phyloP scores from a whole-genome alignment of 208 protist genomes.

The Acanthamoeba culbertsoni region DNA sequence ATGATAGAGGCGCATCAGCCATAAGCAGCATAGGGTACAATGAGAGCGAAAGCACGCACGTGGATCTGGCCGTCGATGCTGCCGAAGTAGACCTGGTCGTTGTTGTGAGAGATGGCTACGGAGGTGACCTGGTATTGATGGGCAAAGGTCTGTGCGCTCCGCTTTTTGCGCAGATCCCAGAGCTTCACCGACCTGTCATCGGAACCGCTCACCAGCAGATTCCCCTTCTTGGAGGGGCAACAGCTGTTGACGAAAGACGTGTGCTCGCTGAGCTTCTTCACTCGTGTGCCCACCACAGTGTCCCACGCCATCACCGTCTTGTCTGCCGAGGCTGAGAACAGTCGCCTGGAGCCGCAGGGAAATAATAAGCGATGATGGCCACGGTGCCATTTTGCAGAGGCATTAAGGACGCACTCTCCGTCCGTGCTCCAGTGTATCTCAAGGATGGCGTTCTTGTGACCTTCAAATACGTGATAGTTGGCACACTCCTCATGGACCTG shows the following conservation, averaged over 20 bases:
- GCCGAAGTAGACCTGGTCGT: slow-evolving; percentile 75
- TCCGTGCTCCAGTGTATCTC: slow-evolving; percentile 80
- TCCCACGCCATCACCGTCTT: slow-evolving; percentile 82
- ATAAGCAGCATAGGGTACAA: too few relatives aligned
- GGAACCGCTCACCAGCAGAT: slow-evolving; percentile 65
- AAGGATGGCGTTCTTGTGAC: slow-evolving; percentile 77
- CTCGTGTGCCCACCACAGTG: slow-evolving; percentile 59
- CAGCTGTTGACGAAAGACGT: slow-evolving; percentile 72
- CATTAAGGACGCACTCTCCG: slow-evolving; percentile 4
- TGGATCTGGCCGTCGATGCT: slow-evolving; percentile 79
- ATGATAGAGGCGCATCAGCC: background rate
- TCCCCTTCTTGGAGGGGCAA: slow-evolving; percentile 60
- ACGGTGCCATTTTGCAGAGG: too few relatives aligned
- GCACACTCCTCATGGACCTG: slow-evolving; percentile 78
- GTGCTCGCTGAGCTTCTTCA: slow-evolving; percentile 78
- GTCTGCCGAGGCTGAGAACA: slow-evolving; percentile 75
- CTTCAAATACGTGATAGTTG: slow-evolving; percentile 77
- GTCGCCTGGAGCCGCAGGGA: background rate
- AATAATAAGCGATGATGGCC: too few relatives aligned
- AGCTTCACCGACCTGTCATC: slow-evolving; percentile 75
- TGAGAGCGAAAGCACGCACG: too few relatives aligned
- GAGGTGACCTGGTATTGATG: slow-evolving; percentile 74
- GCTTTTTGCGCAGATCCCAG: slow-evolving; percentile 70
- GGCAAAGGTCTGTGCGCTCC: slow-evolving; percentile 20
- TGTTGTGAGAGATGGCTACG: slow-evolving; percentile 69